Evolutionary conservation across 805 yeast species (phyloP).

Genomic region (Scheffersomyces stipitis): DNA sequence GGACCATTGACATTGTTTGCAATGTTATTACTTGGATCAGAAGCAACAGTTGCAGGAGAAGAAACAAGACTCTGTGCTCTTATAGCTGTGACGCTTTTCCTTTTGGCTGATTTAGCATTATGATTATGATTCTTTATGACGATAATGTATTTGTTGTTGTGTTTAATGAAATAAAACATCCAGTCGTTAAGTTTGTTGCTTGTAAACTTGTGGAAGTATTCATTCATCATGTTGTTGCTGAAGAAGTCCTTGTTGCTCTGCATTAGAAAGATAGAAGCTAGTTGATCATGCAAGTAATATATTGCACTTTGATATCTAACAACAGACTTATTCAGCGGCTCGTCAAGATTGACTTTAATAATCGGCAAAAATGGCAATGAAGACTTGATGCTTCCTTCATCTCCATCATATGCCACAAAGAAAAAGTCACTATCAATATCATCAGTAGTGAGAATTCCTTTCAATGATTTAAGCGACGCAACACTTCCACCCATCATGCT

Average conservation of each 20-base stretch:
- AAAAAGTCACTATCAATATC: slow-evolving; percentile 36
- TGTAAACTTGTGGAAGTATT: slow-evolving; percentile 42
- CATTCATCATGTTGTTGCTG: slow-evolving; percentile 19
- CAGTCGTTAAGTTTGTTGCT: slow-evolving; percentile 38
- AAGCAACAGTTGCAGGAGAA: neutral
- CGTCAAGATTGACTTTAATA: slow-evolving; percentile 5
- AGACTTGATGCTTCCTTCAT: slow-evolving; percentile 24
- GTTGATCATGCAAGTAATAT: slow-evolving; percentile 40
- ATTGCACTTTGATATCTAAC: slow-evolving; percentile 26
- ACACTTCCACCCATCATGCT: slow-evolving; percentile 26
- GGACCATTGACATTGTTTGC: neutral
- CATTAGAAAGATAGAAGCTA: slow-evolving; percentile 29
- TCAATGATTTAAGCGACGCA: slow-evolving; percentile 27
- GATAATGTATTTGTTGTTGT: slow-evolving; percentile 29
- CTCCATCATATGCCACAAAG: slow-evolving; percentile 31
- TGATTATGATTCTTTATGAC: slow-evolving; percentile 35
- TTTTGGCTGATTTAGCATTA: slow-evolving; percentile 11
- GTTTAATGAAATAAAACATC: slow-evolving; percentile 40
- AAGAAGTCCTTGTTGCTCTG: slow-evolving; percentile 24
- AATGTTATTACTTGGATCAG: neutral
- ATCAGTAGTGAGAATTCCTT: slow-evolving; percentile 10
- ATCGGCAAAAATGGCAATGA: slow-evolving; percentile 38
- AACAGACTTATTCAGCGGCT: slow-evolving; percentile 4
- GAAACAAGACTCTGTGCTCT: neutral
- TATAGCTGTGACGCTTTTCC: slow-evolving; percentile 3